Base-by-base conservation (phyloP, 352 stramenopile genomes). In the Chrysophaeum taylorii region DNA sequence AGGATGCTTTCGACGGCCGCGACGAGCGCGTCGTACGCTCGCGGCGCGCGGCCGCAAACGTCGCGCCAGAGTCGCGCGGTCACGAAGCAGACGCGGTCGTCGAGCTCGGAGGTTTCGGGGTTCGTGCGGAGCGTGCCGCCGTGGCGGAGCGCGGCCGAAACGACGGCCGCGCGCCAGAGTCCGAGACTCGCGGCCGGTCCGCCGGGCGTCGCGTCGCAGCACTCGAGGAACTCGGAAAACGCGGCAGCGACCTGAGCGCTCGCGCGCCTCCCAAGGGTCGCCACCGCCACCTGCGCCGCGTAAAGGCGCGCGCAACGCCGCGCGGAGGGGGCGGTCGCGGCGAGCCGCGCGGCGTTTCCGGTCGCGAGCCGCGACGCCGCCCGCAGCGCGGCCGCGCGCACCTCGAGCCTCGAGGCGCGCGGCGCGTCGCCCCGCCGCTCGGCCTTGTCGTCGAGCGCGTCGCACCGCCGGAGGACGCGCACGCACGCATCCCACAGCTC, bases 1-100 rank as follows among this genome's bases (percentile, higher is more conserved):
- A 62, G 23, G 4, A 62, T 25, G 5, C 27, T 5, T 25, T 39
- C 27, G 5, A 2, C 50, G 25, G 50, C 50, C 27, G 15, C 23
- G 50, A 62, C 5, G 23, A 62, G 2, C 9, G 50, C 50, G 50
- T 62, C 50, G 50, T 62, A 62, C n/a, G n/a, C n/a, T n/a, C n/a
- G n/a, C n/a, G 50, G 7, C 50, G 50, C 23, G 2, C n/a, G 35
- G 5, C n/a, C 50, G 50, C 35, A 2, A 31, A 62, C 50, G 25
- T 62, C 50, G 50, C 14, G 5, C 50, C 50, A 62, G 50, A 62
- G 50, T 9, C 2, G 25, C 25, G 50, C 50, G n/a, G 50, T 31
- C 2, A 7, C 50, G 50, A 33, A 36, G 50, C 50, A 62, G 50
- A n/a, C 50, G 50, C 50, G 50, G 50, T 36, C 15, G 27, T 62